A percentile compares a stretch with the other conserved stretches of the same genome.
These are phyloP conservation scores for Zygnema cylindricum DNA, from an alignment of 139 green algal species.

Conservation along the genomic window DNA sequence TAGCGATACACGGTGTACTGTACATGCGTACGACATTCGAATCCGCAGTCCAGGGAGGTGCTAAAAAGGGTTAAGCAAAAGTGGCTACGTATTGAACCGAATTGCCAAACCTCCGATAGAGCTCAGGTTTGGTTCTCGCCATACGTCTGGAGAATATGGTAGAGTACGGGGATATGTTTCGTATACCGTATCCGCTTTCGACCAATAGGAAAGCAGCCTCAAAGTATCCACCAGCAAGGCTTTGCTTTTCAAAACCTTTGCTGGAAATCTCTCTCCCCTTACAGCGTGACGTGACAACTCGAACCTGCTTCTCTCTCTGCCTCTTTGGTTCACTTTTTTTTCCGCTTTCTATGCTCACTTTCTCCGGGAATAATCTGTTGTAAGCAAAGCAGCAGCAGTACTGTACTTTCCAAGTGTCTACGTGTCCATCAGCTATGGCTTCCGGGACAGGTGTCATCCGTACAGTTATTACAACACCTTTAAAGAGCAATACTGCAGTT, in stretches of 20 bases:
- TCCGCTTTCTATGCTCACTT: neutral
- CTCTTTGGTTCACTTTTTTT: neutral
- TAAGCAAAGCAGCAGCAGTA: neutral
- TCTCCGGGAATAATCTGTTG: neutral
- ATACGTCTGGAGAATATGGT: too few species aligned
- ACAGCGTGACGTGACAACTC: neutral
- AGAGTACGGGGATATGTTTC: too few species aligned
- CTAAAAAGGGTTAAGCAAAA: too few species aligned
- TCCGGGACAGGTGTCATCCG: neutral
- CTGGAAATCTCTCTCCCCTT: neutral
- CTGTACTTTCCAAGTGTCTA: neutral
- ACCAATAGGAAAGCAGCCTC: too few species aligned
- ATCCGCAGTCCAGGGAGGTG: too few species aligned
- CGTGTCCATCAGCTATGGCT: neutral
- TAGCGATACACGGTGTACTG: too few species aligned
- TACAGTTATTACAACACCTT: neutral
- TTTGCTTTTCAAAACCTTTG: neutral
- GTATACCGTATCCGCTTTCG: too few species aligned
- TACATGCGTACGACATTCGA: too few species aligned
- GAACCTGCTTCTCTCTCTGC: neutral
- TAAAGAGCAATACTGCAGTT: neutral
- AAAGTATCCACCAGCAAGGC: neutral
- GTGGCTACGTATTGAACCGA: too few species aligned
- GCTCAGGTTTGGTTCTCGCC: too few species aligned
- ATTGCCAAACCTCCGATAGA: too few species aligned